phyloP scores from a whole-genome alignment of 1,284 basidiomycete species.

The Ustilago xerochloae region DNA sequence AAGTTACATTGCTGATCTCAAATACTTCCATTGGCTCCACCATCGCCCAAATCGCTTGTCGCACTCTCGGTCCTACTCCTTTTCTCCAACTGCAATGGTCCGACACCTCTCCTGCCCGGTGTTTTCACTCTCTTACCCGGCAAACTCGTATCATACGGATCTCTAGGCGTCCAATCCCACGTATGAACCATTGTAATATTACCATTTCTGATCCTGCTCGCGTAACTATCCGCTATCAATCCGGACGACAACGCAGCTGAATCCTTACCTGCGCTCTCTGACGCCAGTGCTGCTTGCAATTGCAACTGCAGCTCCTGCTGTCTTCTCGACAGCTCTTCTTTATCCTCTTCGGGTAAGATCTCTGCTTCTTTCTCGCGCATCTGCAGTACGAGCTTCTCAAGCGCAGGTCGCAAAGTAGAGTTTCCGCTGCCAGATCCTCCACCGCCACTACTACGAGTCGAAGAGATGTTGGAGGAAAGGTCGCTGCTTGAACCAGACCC shows the following conservation, averaged over 20 bases:
- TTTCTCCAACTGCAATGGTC: slow-evolving; percentile 39
- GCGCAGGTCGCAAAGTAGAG: slow-evolving; percentile 50
- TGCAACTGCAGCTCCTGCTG: slow-evolving; percentile 53
- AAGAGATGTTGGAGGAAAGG: slow-evolving; percentile 50
- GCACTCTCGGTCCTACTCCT: slow-evolving; percentile 21
- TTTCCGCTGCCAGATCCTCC: slow-evolving; percentile 57
- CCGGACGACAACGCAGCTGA: slow-evolving; percentile 33
- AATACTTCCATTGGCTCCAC: slow-evolving; percentile 1
- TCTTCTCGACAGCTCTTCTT: slow-evolving; percentile 44
- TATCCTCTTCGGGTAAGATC: slow-evolving; percentile 40
- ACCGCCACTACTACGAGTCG: slow-evolving; percentile 47
- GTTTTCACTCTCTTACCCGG: slow-evolving; percentile 38
- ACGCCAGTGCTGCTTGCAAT: slow-evolving; percentile 45
- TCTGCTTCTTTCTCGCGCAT: slow-evolving; percentile 45
- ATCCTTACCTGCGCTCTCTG: slow-evolving; percentile 37
- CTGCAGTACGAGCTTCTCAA: slow-evolving; percentile 51
- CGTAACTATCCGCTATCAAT: slow-evolving; percentile 47
- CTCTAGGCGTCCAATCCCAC: slow-evolving; percentile 56
- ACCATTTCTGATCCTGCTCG: slow-evolving; percentile 47
- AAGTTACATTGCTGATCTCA: not conserved
- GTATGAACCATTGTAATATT: slow-evolving; percentile 60
- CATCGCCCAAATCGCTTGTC: slow-evolving; percentile 11
- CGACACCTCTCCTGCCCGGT: slow-evolving; percentile 24
- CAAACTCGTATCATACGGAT: slow-evolving; percentile 42
- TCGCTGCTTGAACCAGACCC: slow-evolving; percentile 53